Evolutionary conservation across 257 asterid genomes (phyloP).

Genomic region (Nicotiana obtusifolia): DNA sequence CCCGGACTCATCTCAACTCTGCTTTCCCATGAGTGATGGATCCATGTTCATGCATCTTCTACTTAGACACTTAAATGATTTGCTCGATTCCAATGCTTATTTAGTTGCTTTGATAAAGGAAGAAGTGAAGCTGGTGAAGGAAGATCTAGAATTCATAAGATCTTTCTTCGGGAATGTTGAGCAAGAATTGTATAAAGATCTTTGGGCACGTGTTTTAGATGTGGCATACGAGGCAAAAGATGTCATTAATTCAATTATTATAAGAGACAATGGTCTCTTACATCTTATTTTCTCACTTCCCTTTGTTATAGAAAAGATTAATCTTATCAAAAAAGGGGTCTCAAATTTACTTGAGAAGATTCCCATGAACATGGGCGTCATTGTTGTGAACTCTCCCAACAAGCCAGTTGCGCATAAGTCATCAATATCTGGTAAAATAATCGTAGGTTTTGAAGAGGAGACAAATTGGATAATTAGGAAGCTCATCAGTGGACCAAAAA

Average conservation of each 20-base stretch:
- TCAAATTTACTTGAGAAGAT: neutral
- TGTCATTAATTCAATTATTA: neutral
- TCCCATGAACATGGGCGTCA: neutral
- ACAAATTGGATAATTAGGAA: neutral
- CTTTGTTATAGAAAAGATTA: neutral
- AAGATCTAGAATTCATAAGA: neutral
- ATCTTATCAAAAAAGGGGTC: neutral
- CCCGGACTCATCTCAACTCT: neutral
- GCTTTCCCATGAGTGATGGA: neutral
- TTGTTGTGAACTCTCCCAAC: neutral
- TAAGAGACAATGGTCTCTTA: neutral
- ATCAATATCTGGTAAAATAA: neutral
- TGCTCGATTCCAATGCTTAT: neutral
- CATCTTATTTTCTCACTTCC: neutral
- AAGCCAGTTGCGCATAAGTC: neutral
- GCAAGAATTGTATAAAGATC: neutral
- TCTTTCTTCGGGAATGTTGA: neutral
- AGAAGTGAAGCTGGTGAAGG: neutral
- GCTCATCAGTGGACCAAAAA: neutral
- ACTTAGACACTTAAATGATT: neutral
- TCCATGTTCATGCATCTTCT: neutral
- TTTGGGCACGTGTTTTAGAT: neutral
- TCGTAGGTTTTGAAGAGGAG: conserved; percentile 2
- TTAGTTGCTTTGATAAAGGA: neutral
- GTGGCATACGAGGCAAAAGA: neutral